A percentile compares a stretch with the other conserved stretches of the same genome.
These are phyloP conservation scores for Vararia minispora DNA, from an alignment of 768 basidiomycete genomes.

Conservation along the genomic window DNA sequence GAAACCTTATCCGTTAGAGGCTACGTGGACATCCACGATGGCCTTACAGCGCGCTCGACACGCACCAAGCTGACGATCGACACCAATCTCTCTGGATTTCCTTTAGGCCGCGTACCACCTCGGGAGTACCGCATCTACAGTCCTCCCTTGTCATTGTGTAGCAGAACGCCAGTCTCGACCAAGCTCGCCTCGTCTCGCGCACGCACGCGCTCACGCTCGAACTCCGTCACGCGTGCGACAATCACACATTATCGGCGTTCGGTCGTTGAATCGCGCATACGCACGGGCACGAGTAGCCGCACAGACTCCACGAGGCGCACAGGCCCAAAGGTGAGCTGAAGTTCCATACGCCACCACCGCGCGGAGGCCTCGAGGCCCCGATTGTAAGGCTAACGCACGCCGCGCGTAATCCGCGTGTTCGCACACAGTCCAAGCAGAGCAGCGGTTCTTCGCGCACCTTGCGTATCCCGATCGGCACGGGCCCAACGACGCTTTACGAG, in stretches of 20 bases:
- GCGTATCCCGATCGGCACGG: constrained; percentile 7
- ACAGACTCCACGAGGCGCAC: constrained; percentile 2
- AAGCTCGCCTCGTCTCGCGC: constrained; percentile 1
- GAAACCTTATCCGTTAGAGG: too few relatives aligned
- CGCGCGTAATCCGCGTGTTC: constrained; percentile 6
- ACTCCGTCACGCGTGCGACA: constrained; percentile 13
- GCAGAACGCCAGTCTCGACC: too few relatives aligned
- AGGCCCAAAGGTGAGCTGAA: background rate
- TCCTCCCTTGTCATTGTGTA: too few relatives aligned
- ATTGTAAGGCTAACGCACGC: constrained; percentile 1
- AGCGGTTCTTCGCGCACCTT: background rate
- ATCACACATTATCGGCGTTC: constrained; percentile 16
- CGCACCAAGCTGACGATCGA: too few relatives aligned
- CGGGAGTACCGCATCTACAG: too few relatives aligned
- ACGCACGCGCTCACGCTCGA: constrained; percentile 11
- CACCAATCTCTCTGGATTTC: too few relatives aligned
- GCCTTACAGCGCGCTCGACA: too few relatives aligned
- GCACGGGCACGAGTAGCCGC: too few relatives aligned
- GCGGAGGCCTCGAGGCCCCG: background rate
- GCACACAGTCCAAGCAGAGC: background rate
- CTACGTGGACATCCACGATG: too few relatives aligned
- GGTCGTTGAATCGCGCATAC: constrained; percentile 7
- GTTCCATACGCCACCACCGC: too few relatives aligned
- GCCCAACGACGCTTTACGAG: too few relatives aligned
- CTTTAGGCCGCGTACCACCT: too few relatives aligned